Conservation (phyloP, 1,284 basidiomycete species). For the Tilletia horrida region DNA sequence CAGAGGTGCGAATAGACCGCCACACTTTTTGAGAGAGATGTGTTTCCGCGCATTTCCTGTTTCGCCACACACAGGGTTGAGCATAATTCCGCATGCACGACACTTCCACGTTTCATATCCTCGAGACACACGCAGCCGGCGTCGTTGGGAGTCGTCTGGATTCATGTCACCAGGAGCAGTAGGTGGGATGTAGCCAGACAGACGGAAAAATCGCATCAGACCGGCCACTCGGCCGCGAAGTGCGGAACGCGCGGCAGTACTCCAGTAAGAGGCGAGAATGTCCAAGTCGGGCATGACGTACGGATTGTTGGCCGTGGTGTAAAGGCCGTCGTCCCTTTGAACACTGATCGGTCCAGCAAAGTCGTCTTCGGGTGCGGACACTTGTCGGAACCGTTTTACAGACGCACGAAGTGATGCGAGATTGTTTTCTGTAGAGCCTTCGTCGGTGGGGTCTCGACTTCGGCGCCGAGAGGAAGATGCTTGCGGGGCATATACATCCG, state of each 20-base stretch:
- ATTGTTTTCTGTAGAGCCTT: neutral
- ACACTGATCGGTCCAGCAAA: constrained; percentile 9
- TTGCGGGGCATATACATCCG: no score
- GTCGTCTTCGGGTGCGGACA: neutral
- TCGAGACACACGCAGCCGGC: neutral
- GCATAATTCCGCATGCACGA: neutral
- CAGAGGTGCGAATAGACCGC: neutral
- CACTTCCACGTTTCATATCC: constrained; percentile 16
- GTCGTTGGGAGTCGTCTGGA: neutral
- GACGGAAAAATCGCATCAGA: constrained; percentile 11
- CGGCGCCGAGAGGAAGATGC: no score
- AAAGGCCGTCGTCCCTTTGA: neutral
- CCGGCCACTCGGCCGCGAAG: constrained; percentile 1
- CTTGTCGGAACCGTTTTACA: neutral
- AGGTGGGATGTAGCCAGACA: neutral
- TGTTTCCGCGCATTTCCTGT: constrained; percentile 14
- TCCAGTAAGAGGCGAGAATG: neutral
- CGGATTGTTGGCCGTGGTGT: neutral
- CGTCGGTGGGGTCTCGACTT: no score
- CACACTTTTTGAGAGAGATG: constrained; percentile 13
- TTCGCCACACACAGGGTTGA: constrained; percentile 15
- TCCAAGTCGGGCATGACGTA: constrained; percentile 6
- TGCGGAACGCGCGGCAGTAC: neutral
- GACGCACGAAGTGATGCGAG: neutral
- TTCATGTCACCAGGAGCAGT: neutral